Percentiles rank a stretch among this genome's conserved stretches.
Conservation (phyloP, 148 eudicot species). For the Amaranthus palmeri region DNA sequence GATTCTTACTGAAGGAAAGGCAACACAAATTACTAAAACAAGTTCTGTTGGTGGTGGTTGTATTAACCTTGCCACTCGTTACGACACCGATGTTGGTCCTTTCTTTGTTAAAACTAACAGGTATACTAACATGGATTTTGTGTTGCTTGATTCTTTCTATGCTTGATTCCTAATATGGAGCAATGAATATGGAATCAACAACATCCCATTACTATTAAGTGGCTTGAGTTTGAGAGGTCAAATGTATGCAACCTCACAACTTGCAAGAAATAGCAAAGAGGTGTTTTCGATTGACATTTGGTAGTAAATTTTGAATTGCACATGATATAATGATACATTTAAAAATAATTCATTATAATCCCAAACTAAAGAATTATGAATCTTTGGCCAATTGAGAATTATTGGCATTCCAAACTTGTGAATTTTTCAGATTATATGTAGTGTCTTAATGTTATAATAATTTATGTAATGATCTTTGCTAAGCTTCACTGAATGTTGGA, state of each 20-base stretch:
- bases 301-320: too few species aligned
- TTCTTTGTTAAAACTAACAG: conserved; percentile 95
- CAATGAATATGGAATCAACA: too few species aligned
- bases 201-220: too few species aligned
- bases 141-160: not conserved
- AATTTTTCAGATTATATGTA: not conserved
- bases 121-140: conserved; percentile 24
- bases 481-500: conserved; percentile 17
- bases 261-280: too few species aligned
- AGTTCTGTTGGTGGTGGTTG: conserved; percentile 93
- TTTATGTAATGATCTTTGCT: conserved; percentile 12
- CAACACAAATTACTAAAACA: conserved; percentile 57
- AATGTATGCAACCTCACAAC: too few species aligned
- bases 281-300: too few species aligned
- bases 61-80: conserved; percentile 75
- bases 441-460: not conserved
- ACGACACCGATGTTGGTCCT: conserved; percentile 85
- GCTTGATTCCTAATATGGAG: not conserved
- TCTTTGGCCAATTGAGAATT: not conserved
- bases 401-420: not conserved
- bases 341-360: too few species aligned
- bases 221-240: too few species aligned
- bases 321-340: too few species aligned
- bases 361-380: too few species aligned
- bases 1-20: conserved; percentile 87